Percentiles rank a stretch among this genome's conserved stretches.
Evolutionary conservation across 805 yeast genomes (phyloP).

Genomic region (Komagataella mondaviorum): DNA sequence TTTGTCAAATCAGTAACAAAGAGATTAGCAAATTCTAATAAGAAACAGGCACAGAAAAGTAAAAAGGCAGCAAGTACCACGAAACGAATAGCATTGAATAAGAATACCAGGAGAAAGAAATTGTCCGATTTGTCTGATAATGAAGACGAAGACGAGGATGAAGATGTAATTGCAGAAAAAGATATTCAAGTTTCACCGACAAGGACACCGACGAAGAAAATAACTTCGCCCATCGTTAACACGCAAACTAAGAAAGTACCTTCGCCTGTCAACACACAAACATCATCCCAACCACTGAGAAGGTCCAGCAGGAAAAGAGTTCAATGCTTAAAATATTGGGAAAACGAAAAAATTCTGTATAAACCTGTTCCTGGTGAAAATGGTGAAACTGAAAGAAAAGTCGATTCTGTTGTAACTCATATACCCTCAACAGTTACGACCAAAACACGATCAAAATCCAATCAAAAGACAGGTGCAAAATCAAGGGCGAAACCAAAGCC

Average conservation of each 20-base stretch:
- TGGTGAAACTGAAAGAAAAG: constrained; percentile 11
- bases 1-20: neutral
- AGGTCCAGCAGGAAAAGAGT: constrained; percentile 54
- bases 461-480: constrained; percentile 5
- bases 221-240: constrained; percentile 2
- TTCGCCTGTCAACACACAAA: constrained; percentile 1
- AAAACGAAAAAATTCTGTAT: constrained; percentile 65
- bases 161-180: constrained; percentile 6
- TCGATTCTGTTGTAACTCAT: neutral
- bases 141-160: constrained; percentile 5
- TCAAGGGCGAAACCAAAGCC: constrained; percentile 2
- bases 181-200: constrained; percentile 7
- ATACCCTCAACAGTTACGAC: neutral
- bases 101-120: constrained; percentile 3
- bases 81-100: constrained; percentile 20
- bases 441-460: neutral
- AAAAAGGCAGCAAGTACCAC: constrained; percentile 12
- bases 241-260: constrained; percentile 1
- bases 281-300: constrained; percentile 20
- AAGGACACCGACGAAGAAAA: constrained; percentile 9
- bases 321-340: constrained; percentile 74
- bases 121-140: neutral
- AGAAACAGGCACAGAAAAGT: constrained; percentile 1
- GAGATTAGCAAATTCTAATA: constrained; percentile 1
- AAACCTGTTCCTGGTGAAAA: constrained; percentile 22